These are phyloP conservation scores for Cladosporium colombiae DNA, from an alignment of 2,329 filamentous ascomycete genomes.

Conservation along the genomic window DNA sequence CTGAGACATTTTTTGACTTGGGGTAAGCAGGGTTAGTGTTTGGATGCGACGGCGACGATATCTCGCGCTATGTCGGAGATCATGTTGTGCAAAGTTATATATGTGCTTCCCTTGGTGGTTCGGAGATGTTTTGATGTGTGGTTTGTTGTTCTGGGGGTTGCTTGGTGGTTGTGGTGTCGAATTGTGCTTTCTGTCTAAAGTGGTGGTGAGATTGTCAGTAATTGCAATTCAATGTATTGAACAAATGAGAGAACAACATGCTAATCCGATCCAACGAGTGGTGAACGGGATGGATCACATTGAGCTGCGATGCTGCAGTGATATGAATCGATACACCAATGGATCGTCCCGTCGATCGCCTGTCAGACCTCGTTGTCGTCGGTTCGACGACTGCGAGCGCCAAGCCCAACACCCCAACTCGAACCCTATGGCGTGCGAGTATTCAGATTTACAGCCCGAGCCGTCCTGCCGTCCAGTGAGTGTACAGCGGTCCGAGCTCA, in stretches of 20 bases:
- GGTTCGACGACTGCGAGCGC: neutral
- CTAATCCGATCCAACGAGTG: neutral
- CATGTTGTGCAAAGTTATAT: neutral
- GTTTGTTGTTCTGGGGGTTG: neutral
- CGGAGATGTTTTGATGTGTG: too few relatives aligned
- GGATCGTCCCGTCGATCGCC: neutral
- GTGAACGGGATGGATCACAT: neutral
- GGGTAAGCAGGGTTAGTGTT: neutral
- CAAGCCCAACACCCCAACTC: neutral
- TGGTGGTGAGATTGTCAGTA: neutral
- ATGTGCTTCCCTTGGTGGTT: too few relatives aligned
- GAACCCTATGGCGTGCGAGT: neutral
- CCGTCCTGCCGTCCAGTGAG: too few relatives aligned
- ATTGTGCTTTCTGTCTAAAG: neutral
- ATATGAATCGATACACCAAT: neutral
- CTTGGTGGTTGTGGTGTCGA: neutral
- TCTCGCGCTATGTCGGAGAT: too few relatives aligned
- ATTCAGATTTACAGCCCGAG: neutral
- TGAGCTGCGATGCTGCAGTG: neutral
- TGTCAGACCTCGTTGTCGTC: neutral
- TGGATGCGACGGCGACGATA: neutral
- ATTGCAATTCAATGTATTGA: neutral
- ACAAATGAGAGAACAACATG: neutral
- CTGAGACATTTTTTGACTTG: neutral
- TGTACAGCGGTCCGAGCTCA: neutral